Evolutionary conservation across 1,284 basidiomycete genomes (phyloP), one percentile per base, ranked within the genome.

Genomic region (Apiotrichum siamense): DNA sequence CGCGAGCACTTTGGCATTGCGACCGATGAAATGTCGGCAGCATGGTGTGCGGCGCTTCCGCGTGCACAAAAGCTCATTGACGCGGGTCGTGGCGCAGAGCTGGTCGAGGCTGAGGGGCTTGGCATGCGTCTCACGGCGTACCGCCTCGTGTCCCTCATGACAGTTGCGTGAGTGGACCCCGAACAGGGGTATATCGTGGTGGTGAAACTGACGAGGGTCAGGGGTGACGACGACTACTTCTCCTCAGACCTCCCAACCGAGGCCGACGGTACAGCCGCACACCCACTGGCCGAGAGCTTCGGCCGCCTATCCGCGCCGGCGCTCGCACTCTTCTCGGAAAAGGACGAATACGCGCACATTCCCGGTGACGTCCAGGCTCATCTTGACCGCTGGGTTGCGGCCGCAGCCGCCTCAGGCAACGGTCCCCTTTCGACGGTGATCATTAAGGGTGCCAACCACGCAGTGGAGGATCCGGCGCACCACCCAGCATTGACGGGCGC

Each of bases 151-250:
- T 67, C 62, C 13, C 55, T 74, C 21, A 18, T 68, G 17, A 63
- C 24, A 9, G 21, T 43, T 7, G 31, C 42, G 52, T 54, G 37
- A 46, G 52, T 41, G 4, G 2, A 18, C 24, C 4, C 7, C 4
- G 9, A 2, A 17, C 21, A 35, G 15, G 31, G 20, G 32, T 35
- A 5, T 15, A 23, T 10, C 20, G 4, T 9, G 23, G 23, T 7
- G 4, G 21, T 11, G 15, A n/a, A 37, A 37, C 35, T 49, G 33
- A 38, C 48, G 3, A n/a, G 18, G 12, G 12, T n/a, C 18, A 73
- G 72, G 12, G 74, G 74, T 2, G 68, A 74, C 58, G 74, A 75
- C 59, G 74, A 75, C 57, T 74, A 69, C 59, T 75, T 75, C 63
- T 72, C 69, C 29, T 50, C 59, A 18, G 69, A 73, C 52, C 47